Base-by-base conservation (phyloP, 2,329 filamentous ascomycete genomes). In the Arthroderma sp. region DNA sequence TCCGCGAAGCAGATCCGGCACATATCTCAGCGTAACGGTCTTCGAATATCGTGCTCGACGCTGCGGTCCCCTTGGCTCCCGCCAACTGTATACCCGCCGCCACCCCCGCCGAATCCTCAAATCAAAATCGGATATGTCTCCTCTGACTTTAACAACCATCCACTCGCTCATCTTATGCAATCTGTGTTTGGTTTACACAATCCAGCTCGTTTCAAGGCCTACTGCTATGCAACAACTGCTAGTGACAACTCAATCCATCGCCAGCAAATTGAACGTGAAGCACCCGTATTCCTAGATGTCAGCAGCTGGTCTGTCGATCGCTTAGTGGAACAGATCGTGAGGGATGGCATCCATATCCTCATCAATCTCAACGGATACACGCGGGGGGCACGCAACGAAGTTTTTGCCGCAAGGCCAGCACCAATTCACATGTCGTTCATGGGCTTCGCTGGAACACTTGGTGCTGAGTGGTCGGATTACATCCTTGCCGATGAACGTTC, bases 381-480 rank as follows among this genome's bases (percentile, higher is more conserved):
- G 0, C 77, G 91, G 44, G 91, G 91, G 29, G 91, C 91, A n/a
- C 79, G 88, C 27, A 98, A 98, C 55, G 91, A 98, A 59, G 82
- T 98, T 3, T 98, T 98, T 61, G 91, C 91, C 22, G 91, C 91
- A 22, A 79, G 93, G 28, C 86, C 91, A 10, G 87, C 88, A 2
- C 91, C 91, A 0, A 86, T 98, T 37, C 91, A 98, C 53, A 98
- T 98, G 91, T 94, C 91, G 0, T 98, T 98, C 58, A 98, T 98
- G 91, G 91, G 91, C 0, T 98, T 98, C 60, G 91, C 91, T 0
- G 91, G 91, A 6, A 95, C 89, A 0, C 69, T 98, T 1, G 91
- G 91, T 4, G 91, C 91, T 2, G 91, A 98, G 60, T 98, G 91
- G 91, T 98, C 91, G 55, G 91, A 98, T 61, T 98, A 98, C 58